Evolutionary conservation across 139 green algal species (phyloP).

Genomic region (Spirogloea muscicola): DNA sequence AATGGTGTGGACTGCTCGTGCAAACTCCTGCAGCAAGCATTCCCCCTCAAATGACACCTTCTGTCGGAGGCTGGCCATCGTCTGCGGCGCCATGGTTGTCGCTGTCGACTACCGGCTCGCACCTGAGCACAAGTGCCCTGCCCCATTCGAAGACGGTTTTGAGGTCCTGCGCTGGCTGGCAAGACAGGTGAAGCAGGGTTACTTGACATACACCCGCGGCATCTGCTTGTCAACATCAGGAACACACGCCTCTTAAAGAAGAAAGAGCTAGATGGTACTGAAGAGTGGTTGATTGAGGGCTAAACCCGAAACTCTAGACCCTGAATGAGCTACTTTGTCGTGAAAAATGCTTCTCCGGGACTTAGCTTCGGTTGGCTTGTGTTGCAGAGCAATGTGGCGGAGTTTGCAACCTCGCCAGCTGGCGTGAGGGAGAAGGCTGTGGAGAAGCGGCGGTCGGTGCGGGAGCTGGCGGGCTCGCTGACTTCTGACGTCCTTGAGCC

Average conservation of each 20-base stretch:
- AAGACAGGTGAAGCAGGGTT: background rate
- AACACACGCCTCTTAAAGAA: no score
- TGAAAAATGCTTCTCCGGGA: no score
- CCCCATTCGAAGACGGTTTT: conserved; percentile 32
- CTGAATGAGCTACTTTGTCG: no score
- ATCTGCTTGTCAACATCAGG: no score
- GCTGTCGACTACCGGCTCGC: conserved; percentile 25
- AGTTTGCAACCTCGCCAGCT: conserved; percentile 12
- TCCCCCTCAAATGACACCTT: conserved; percentile 18
- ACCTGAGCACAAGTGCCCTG: conserved; percentile 32
- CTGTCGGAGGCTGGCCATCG: conserved; percentile 17
- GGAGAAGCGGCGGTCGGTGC: background rate
- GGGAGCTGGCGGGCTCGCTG: conserved; percentile 2
- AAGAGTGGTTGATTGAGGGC: no score
- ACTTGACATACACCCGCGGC: no score
- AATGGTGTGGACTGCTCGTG: no score
- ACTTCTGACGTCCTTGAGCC: conserved; percentile 22
- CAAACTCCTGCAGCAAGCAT: no score
- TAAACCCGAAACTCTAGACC: no score
- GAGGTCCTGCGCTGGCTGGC: conserved; percentile 32
- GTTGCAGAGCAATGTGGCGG: no score
- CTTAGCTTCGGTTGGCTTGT: no score
- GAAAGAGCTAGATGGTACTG: no score
- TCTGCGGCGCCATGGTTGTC: conserved; percentile 33
- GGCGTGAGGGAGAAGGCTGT: background rate